Percentiles rank a stretch among this genome's conserved stretches.
Conservation (phyloP, 1,284 basidiomycete species). For the Entoloma clypeatum region DNA sequence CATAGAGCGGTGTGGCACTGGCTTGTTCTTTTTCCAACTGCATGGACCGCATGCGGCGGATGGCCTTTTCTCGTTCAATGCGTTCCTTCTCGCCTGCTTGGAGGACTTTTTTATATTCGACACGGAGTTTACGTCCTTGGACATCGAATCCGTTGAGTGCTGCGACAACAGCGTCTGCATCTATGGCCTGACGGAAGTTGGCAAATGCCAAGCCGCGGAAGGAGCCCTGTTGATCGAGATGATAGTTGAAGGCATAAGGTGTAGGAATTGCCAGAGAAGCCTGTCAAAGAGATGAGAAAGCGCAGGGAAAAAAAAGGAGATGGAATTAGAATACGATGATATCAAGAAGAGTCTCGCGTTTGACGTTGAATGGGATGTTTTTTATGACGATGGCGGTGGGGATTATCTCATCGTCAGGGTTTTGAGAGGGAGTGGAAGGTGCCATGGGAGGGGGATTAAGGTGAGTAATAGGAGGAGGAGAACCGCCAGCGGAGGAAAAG, state of each 20-base stretch:
- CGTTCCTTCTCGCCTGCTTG: conserved; percentile 99
- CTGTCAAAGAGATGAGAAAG: conserved; percentile 36
- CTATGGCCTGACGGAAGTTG: conserved; percentile 89
- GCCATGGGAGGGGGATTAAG: conserved; percentile 46
- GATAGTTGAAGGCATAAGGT: conserved; percentile 99
- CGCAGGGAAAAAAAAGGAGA: conserved; percentile 10
- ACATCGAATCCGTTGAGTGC: conserved; percentile 96
- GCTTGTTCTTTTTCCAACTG: conserved; percentile 77
- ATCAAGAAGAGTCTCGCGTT: conserved; percentile 91
- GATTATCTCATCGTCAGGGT: conserved; percentile 87
- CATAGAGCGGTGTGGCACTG: conserved; percentile 48
- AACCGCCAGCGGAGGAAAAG: conserved; percentile 79
- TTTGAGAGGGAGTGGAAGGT: conserved; percentile 46
- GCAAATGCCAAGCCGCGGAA: conserved; percentile 99
- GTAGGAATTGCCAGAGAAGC: conserved; percentile 92
- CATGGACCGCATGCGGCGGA: conserved; percentile 96
- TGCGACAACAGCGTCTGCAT: conserved; percentile 94
- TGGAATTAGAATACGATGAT: conserved; percentile 68
- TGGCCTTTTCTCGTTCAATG: conserved; percentile 98
- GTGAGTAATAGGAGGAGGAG: conserved; percentile 67
- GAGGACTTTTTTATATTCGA: conserved; percentile 99
- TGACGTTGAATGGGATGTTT: conserved; percentile 99
- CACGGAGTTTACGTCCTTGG: conserved; percentile 96
- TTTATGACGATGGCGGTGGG: conserved; percentile 99
- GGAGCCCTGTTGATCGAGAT: conserved; percentile 90